A percentile compares a stretch with the other conserved stretches of the same genome.
Evolutionary conservation across 768 basidiomycete genomes (phyloP).

Genomic region (Tulasnella sp.): DNA sequence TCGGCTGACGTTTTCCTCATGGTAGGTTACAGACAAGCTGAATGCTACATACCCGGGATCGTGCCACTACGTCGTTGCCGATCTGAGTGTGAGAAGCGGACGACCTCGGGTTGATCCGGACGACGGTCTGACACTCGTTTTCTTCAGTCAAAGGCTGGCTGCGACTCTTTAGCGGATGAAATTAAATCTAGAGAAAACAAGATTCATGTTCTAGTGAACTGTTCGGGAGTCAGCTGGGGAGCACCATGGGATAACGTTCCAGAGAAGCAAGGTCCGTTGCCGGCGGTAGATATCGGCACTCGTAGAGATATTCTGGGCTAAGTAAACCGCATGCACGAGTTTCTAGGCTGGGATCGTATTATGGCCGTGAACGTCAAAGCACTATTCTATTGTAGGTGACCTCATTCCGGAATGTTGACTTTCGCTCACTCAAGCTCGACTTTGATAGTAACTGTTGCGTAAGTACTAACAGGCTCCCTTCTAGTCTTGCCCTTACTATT

Average conservation of each 20-base stretch:
- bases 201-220: constrained; percentile 79
- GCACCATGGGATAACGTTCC: constrained; percentile 65
- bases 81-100: constrained; percentile 57
- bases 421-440: neutral
- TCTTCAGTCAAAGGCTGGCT: constrained; percentile 68
- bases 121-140: neutral
- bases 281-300: too few species aligned
- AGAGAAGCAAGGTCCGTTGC: constrained; percentile 50
- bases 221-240: constrained; percentile 83
- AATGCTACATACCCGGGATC: constrained; percentile 57
- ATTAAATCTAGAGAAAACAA: constrained; percentile 67
- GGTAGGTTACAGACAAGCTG: constrained; percentile 54
- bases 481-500: neutral
- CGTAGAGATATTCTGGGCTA: too few species aligned
- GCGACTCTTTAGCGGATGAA: constrained; percentile 63
- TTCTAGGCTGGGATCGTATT: constrained; percentile 72
- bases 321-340: neutral
- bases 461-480: neutral
- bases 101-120: neutral
- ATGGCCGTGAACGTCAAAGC: constrained; percentile 82
- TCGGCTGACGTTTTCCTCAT: neutral
- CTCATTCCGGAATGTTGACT: neutral
- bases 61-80: constrained; percentile 69
- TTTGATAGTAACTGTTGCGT: constrained; percentile 15
- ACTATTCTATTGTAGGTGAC: constrained; percentile 68